A percentile compares a stretch with the other conserved stretches of the same genome.
phyloP scores from a whole-genome alignment of 768 basidiomycete species.

The Sutorius australiensis region DNA sequence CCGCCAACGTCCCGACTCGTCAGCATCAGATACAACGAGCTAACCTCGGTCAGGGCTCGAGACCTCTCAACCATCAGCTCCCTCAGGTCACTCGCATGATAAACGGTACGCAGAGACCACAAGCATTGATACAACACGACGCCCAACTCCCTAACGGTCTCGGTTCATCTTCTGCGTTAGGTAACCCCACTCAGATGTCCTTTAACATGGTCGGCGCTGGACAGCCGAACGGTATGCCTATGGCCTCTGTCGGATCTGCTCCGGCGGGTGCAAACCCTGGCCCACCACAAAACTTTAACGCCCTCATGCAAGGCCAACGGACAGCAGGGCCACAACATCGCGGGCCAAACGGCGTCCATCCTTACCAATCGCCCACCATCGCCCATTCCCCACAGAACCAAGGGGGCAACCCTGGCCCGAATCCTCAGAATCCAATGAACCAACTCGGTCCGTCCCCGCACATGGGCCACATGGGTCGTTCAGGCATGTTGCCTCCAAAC shows the following conservation, averaged over 20 bases:
- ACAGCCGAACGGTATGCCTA: slow-evolving; percentile 45
- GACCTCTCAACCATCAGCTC: slow-evolving; percentile 26
- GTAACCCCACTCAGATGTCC: slow-evolving; percentile 25
- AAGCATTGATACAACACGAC: slow-evolving; percentile 9
- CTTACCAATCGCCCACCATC: slow-evolving; percentile 65
- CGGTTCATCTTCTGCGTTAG: slow-evolving; percentile 5
- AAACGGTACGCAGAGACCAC: slow-evolving; percentile 32
- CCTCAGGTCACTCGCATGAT: slow-evolving; percentile 28
- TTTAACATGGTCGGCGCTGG: slow-evolving; percentile 31
- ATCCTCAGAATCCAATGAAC: slow-evolving; percentile 39
- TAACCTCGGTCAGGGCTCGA: slow-evolving; percentile 31
- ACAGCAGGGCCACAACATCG: slow-evolving; percentile 38
- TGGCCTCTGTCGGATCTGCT: slow-evolving; percentile 23
- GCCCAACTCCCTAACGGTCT: slow-evolving; percentile 31
- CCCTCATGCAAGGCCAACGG: slow-evolving; percentile 35
- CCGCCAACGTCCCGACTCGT: slow-evolving; percentile 10
- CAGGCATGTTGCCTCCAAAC: slow-evolving; percentile 50
- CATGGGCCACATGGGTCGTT: slow-evolving; percentile 39
- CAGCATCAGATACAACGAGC: slow-evolving; percentile 38
- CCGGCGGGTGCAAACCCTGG: slow-evolving; percentile 28
- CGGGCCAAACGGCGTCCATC: slow-evolving; percentile 41
- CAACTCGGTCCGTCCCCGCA: slow-evolving; percentile 54
- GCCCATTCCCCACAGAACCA: slow-evolving; percentile 55
- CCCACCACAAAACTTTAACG: slow-evolving; percentile 33
- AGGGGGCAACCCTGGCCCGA: slow-evolving; percentile 31